Conservation (phyloP, 176 grass and related monocot genomes). For the Sorghum bicolor region DNA sequence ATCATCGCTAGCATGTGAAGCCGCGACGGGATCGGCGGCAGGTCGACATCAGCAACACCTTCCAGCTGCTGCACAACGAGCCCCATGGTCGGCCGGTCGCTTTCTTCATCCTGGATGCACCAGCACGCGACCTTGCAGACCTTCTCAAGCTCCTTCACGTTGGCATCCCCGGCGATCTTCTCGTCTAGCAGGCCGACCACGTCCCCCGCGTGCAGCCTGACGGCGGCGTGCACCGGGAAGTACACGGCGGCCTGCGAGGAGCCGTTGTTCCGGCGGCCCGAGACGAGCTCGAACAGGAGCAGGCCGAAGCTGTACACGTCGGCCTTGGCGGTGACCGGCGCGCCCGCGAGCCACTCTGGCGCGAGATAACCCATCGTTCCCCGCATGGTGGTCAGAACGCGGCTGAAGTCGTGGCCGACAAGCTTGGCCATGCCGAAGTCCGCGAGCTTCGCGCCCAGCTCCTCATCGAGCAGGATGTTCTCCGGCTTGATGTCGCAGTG, state of each 20-base stretch:
- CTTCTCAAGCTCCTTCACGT: conserved; percentile 45
- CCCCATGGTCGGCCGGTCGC: conserved; percentile 48
- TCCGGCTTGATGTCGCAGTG: conserved; percentile 58
- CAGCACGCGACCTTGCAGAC: conserved; percentile 47
- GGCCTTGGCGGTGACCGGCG: conserved; percentile 46
- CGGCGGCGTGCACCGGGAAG: conserved; percentile 47
- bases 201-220: conserved; percentile 35
- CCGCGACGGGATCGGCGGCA: conserved; percentile 37
- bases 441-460: conserved; percentile 34
- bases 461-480: conserved; percentile 46
- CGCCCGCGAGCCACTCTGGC: conserved; percentile 52
- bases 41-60: conserved; percentile 24
- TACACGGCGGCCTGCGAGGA: not conserved
- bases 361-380: conserved; percentile 64
- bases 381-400: conserved; percentile 55
- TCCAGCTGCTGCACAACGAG: conserved; percentile 53
- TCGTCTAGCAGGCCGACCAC: conserved; percentile 46
- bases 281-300: conserved; percentile 51
- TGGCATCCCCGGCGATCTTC: conserved; percentile 27
- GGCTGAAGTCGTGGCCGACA: conserved; percentile 45
- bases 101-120: conserved; percentile 54
- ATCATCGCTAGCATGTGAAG: conserved; percentile 41
- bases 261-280: conserved; percentile 43
- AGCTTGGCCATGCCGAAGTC: conserved; percentile 60
- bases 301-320: conserved; percentile 60